Evolutionary conservation across 352 stramenopile species (phyloP), one percentile per base, ranked within the genome.

Genomic region (Phytopythium montanum): DNA sequence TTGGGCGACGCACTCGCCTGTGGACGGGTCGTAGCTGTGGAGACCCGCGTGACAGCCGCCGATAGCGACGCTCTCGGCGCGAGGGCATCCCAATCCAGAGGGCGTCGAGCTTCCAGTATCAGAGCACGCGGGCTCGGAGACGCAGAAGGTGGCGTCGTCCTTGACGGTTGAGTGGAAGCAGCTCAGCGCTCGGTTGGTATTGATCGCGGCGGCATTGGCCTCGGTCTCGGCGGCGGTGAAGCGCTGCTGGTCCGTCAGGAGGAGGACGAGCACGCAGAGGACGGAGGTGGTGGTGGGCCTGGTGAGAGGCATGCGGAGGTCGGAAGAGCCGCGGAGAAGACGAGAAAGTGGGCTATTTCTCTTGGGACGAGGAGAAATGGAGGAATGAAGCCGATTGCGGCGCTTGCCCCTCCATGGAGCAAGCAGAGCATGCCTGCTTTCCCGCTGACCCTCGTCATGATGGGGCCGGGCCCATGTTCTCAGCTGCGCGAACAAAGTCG

Each of bases 261-360:
- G 16, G 16, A 61, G 25, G 45, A 59, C 28, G 60, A 68, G 60
- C 23, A 36, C 46, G 16, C 29, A 48, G 42, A 66, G 60, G 34
- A 38, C 5, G 33, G 57, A 66, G 38, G 59, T n/a, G 60, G 56
- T 39, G 34, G 38, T 18, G 38, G 38, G 21, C 38, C 38, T 48
- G 54, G 39, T 21, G 38, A 52, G n/a, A 23, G 41, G n/a, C 66
- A 73, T 73, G 36, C 59, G 48, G 18, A 12, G 48, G 48, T 23
- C 26, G 48, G 48, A 26, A 54, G 38, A 44, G 38, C 38, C 38
- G 38, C 38, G 38, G 19, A 18, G 38, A 44, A 44, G 38, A 44
- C 18, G 38, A 44, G 38, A 18, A 44, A n/a, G n/a, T n/a, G 38
- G 38, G 38, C 19, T 44, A 44, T 54, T 54, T 54, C 48, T 54